Evolutionary conservation across 2,329 filamentous ascomycete species (phyloP).

Genomic region (Pleomassaria siparia): DNA sequence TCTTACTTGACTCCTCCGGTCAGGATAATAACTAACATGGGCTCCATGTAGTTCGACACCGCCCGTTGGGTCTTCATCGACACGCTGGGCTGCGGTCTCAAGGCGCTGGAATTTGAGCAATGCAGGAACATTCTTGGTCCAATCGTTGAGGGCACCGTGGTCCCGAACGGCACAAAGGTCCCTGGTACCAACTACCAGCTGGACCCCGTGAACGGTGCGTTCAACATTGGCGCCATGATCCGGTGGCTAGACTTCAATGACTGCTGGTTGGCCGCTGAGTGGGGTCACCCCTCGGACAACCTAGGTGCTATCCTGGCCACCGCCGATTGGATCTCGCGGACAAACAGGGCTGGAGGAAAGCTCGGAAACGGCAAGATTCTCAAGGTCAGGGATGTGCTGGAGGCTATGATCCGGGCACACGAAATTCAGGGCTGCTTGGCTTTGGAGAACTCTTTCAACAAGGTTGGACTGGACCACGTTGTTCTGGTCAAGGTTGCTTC

Average conservation of each 20-base stretch:
- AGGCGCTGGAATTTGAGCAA: slow-evolving; percentile 93
- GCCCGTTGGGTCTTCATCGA: slow-evolving; percentile 96
- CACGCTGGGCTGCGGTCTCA: slow-evolving; percentile 93
- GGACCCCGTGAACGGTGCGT: slow-evolving; percentile 91
- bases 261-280: slow-evolving; percentile 98
- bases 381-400: slow-evolving; percentile 86
- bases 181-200: slow-evolving; percentile 92
- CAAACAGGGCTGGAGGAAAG: slow-evolving; percentile 82
- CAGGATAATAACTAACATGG: slow-evolving; percentile 16
- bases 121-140: slow-evolving; percentile 94
- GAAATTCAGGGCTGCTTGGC: slow-evolving; percentile 98
- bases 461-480: slow-evolving; percentile 96
- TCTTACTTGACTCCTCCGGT: neutral
- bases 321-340: slow-evolving; percentile 95
- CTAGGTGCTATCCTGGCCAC: slow-evolving; percentile 94
- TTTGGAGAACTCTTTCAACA: slow-evolving; percentile 98
- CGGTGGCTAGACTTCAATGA: slow-evolving; percentile 99
- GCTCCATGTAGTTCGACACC: slow-evolving; percentile 73
- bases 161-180: slow-evolving; percentile 89
- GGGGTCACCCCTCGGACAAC: slow-evolving; percentile 98
- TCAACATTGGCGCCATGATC: slow-evolving; percentile 99
- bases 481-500: slow-evolving; percentile 97
- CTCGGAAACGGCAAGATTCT: slow-evolving; percentile 73
- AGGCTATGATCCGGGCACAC: slow-evolving; percentile 98
- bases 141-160: slow-evolving; percentile 82